phyloP scores from a whole-genome alignment of 345 rosid species.

The Syzygium jambos region DNA sequence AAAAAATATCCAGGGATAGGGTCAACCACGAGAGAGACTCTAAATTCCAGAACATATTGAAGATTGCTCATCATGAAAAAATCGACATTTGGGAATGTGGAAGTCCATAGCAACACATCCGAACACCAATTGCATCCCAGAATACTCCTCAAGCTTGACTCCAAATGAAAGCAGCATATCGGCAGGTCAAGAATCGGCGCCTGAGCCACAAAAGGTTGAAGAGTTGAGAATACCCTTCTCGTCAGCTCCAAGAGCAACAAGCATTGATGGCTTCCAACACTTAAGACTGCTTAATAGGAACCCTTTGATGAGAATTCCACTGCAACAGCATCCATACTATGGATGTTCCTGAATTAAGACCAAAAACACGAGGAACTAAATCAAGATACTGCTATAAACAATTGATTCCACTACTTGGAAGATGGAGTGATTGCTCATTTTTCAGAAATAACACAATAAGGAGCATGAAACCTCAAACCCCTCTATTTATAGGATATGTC shows the following conservation, averaged over 20 bases:
- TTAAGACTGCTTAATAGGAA: conserved; percentile 1
- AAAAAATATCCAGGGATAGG: not conserved
- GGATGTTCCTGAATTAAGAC: conserved; percentile 49
- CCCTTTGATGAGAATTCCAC: conserved; percentile 53
- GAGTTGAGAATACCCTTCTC: not conserved
- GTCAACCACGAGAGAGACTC: not conserved
- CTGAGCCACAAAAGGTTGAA: not conserved
- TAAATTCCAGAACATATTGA: not conserved
- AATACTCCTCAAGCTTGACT: not conserved
- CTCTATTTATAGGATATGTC: not conserved
- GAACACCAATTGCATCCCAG: not conserved
- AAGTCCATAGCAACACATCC: not conserved
- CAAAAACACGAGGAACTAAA: not conserved
- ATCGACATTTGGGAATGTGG: not conserved
- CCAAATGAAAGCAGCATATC: not conserved
- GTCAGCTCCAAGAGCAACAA: not conserved
- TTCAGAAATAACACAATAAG: not conserved
- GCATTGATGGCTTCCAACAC: not conserved
- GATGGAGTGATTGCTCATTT: not conserved
- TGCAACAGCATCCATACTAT: conserved; percentile 84
- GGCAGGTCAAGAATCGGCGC: not conserved
- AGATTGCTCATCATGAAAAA: not conserved
- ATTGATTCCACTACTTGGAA: not conserved
- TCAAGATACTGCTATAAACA: not conserved
- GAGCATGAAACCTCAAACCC: not conserved